Conservation (phyloP, 2,329 filamentous ascomycete genomes). For the Colletotrichum sp. region DNA sequence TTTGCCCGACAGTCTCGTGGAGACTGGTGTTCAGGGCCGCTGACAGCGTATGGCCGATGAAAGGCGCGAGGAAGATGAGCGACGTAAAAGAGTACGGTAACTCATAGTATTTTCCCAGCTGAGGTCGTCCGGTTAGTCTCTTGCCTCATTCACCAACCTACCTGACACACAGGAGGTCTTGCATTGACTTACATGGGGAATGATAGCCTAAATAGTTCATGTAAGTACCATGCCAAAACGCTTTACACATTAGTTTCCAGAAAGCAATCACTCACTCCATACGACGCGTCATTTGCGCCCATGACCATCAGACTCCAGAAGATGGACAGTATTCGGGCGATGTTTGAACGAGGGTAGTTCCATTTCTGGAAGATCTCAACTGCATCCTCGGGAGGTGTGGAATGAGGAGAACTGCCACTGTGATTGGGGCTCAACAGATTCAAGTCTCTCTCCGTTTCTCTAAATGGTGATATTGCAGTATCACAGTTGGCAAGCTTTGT, state of each 20-base stretch:
- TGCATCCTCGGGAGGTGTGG: not conserved
- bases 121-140: not conserved
- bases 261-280: slow-evolving; percentile 55
- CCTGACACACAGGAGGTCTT: not conserved
- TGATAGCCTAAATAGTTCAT: slow-evolving; percentile 33
- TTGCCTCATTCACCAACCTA: not conserved
- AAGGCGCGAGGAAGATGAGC: slow-evolving; percentile 69
- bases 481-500: not conserved
- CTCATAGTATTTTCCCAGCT: slow-evolving; percentile 53
- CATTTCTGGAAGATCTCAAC: slow-evolving; percentile 55
- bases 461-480: not conserved
- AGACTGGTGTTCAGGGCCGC: slow-evolving; percentile 69
- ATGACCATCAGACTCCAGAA: slow-evolving; percentile 68
- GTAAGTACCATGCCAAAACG: not conserved
- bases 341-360: slow-evolving; percentile 65
- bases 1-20: slow-evolving; percentile 70
- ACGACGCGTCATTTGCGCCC: slow-evolving; percentile 71
- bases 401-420: not conserved
- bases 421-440: fast-evolving
- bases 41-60: slow-evolving; percentile 67
- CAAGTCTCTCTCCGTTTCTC: not conserved
- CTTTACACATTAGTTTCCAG: not conserved
- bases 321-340: slow-evolving; percentile 61
- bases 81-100: slow-evolving; percentile 68
- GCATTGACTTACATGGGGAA: slow-evolving; percentile 38